phyloP scores from a whole-genome alignment of 345 rosid genomes.

The Pugionium dolabratum region DNA sequence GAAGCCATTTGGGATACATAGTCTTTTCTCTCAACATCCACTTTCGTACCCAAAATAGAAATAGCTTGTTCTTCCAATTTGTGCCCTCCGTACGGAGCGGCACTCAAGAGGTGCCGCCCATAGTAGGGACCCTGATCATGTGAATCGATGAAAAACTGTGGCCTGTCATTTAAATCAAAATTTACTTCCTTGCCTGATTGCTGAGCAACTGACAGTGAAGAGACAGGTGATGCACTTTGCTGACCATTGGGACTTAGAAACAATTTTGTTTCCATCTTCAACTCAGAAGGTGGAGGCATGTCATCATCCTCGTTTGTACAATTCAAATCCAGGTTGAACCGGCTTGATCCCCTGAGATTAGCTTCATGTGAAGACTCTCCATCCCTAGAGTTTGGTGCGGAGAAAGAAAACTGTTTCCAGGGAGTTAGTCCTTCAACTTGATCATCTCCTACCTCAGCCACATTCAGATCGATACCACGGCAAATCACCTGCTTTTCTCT shows the following conservation, averaged over 20 bases:
- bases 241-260: slow-evolving; percentile 57
- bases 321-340: slow-evolving; percentile 79
- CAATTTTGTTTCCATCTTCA: slow-evolving; percentile 53
- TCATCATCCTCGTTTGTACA: slow-evolving; percentile 66
- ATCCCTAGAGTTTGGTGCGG: slow-evolving; percentile 52
- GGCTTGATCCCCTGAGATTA: slow-evolving; percentile 59
- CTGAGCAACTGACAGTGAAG: slow-evolving; percentile 76
- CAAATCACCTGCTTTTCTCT: slow-evolving; percentile 49
- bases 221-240: slow-evolving; percentile 72
- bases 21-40: slow-evolving; percentile 60
- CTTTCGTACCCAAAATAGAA: slow-evolving; percentile 74
- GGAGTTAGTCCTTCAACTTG: slow-evolving; percentile 48
- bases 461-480: slow-evolving; percentile 83
- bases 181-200: slow-evolving; percentile 54
- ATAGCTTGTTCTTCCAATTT: slow-evolving; percentile 61
- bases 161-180: slow-evolving; percentile 89
- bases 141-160: slow-evolving; percentile 51
- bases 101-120: slow-evolving; percentile 44
- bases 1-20: slow-evolving; percentile 48
- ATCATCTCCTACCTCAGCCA: slow-evolving; percentile 74
- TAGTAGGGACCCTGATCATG: slow-evolving; percentile 51
- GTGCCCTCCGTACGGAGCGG: slow-evolving; percentile 45
- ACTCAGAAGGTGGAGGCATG: slow-evolving; percentile 48
- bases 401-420: slow-evolving; percentile 53
- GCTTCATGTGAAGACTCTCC: slow-evolving; percentile 67